phyloP scores from a whole-genome alignment of 192 early-diverging fungal genomes.

The Coemansia sp. region DNA sequence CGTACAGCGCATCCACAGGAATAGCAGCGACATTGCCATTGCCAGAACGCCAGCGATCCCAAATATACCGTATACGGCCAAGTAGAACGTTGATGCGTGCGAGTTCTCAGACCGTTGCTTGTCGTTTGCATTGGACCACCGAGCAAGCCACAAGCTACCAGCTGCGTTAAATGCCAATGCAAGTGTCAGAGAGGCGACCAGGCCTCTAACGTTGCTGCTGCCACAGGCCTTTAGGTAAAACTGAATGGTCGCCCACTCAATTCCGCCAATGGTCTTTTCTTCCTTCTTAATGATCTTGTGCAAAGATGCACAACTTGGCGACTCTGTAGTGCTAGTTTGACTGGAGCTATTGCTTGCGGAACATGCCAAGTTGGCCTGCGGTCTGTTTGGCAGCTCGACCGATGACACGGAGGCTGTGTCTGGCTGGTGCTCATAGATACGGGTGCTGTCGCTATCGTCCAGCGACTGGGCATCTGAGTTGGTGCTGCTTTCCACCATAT shows the following conservation, averaged over 20 bases:
- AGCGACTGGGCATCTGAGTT: neutral
- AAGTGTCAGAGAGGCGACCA: conserved; percentile 8
- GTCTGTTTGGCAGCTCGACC: neutral
- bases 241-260: conserved; percentile 18
- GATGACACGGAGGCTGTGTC: neutral
- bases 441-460: neutral
- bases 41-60: conserved; percentile 77
- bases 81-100: conserved; percentile 22
- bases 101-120: neutral
- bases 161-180: conserved; percentile 9
- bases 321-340: neutral
- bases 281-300: conserved; percentile 18
- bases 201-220: conserved; percentile 1
- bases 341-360: neutral
- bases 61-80: conserved; percentile 67
- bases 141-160: conserved; percentile 29
- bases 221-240: conserved; percentile 19
- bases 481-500: conserved; percentile 39
- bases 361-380: neutral
- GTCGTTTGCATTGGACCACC: conserved; percentile 24
- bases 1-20: conserved; percentile 85
- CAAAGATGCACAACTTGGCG: neutral
- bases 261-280: neutral
- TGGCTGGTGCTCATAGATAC: neutral
- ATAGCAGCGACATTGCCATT: conserved; percentile 68